Percentiles rank a stretch among this genome's conserved stretches.
phyloP scores from a whole-genome alignment of 2,329 filamentous ascomycete genomes.

The Pseudonectria buxi region DNA sequence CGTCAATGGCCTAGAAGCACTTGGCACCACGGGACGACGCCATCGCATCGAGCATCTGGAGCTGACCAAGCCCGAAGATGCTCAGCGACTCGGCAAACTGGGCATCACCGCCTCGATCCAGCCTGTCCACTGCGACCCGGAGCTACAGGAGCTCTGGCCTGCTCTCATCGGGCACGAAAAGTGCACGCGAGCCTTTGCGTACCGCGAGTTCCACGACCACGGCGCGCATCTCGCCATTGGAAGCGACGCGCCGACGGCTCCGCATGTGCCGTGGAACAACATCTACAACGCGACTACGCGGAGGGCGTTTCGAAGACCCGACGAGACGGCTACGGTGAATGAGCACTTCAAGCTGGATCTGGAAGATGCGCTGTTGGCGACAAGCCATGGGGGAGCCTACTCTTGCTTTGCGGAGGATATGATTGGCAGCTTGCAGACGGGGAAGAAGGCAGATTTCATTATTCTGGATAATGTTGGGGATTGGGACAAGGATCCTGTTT shows the following conservation, averaged over 20 bases:
- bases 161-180: conserved; percentile 46
- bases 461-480: conserved; percentile 9
- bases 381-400: conserved; percentile 49
- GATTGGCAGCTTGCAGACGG: conserved; percentile 45
- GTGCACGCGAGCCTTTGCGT: conserved; percentile 55
- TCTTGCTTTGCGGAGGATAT: conserved; percentile 50
- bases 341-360: conserved; percentile 46
- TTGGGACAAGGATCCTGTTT: not conserved
- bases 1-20: conserved; percentile 46
- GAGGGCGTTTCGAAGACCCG: conserved; percentile 44
- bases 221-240: conserved; percentile 52
- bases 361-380: conserved; percentile 46
- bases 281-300: conserved; percentile 54
- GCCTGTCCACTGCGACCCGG: conserved; percentile 53
- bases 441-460: conserved; percentile 52
- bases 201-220: conserved; percentile 51
- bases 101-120: conserved; percentile 56
- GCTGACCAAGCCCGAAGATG: conserved; percentile 48
- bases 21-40: conserved; percentile 38
- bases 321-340: conserved; percentile 38
- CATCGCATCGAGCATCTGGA: conserved; percentile 62
- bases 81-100: conserved; percentile 46
- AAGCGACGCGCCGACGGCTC: conserved; percentile 53
- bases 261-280: conserved; percentile 47
- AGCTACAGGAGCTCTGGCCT: conserved; percentile 56